Percentiles rank a stretch among this genome's conserved stretches.
phyloP scores from a whole-genome alignment of 2,329 filamentous ascomycete species.

The Endothia cerciana region DNA sequence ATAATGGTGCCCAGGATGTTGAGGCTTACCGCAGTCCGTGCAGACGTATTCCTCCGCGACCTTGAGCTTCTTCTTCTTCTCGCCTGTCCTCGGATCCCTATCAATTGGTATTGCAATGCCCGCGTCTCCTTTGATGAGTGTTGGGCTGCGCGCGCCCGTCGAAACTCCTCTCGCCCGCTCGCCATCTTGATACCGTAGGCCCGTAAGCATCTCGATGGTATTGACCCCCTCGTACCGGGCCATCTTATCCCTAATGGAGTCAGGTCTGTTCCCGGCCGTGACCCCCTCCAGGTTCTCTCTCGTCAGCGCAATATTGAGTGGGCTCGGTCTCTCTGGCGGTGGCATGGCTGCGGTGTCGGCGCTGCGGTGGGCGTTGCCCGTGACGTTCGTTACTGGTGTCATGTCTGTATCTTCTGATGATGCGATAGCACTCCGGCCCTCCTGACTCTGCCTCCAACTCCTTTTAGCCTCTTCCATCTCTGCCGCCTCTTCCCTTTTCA shows the following conservation, averaged over 20 bases:
- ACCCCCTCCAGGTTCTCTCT: slow-evolving; percentile 79
- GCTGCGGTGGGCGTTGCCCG: slow-evolving; percentile 37
- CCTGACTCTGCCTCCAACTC: slow-evolving; percentile 63
- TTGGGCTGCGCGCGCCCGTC: slow-evolving; percentile 80
- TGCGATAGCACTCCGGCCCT: slow-evolving; percentile 58
- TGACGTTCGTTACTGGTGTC: slow-evolving; percentile 37
- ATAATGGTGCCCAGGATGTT: neutral
- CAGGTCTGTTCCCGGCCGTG: slow-evolving; percentile 65
- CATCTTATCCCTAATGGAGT: slow-evolving; percentile 85
- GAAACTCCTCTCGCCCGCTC: slow-evolving; percentile 88
- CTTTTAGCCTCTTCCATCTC: slow-evolving; percentile 70
- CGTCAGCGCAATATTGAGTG: slow-evolving; percentile 71
- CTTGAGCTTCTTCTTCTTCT: slow-evolving; percentile 90
- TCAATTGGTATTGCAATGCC: slow-evolving; percentile 85
- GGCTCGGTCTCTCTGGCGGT: slow-evolving; percentile 65
- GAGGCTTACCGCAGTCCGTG: slow-evolving; percentile 78
- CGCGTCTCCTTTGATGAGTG: slow-evolving; percentile 81
- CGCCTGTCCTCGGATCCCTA: slow-evolving; percentile 70
- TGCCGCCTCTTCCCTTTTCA: slow-evolving; percentile 83
- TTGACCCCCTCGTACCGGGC: slow-evolving; percentile 81
- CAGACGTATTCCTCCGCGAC: slow-evolving; percentile 88
- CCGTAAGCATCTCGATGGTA: slow-evolving; percentile 91
- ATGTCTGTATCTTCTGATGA: slow-evolving; percentile 50
- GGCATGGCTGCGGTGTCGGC: slow-evolving; percentile 60
- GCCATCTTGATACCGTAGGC: slow-evolving; percentile 83